Evolutionary conservation across 1,139 yeast species (phyloP).

Genomic region (Pichia sp.): DNA sequence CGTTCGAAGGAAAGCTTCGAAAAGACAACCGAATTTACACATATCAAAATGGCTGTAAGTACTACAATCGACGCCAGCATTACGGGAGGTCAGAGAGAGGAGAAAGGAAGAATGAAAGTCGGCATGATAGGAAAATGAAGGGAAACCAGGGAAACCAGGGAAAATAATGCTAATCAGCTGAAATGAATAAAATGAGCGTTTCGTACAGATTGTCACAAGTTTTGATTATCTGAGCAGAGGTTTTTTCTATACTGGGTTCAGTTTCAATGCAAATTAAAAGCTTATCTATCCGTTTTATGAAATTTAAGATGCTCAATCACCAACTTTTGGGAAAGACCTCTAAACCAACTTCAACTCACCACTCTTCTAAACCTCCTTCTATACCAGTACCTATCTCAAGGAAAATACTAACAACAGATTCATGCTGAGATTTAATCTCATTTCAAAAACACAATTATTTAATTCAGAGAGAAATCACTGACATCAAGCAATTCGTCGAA

Average conservation of each 20-base stretch:
- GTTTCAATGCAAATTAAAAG: too few species aligned
- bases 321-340: too few species aligned
- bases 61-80: not conserved
- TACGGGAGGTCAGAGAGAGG: not conserved
- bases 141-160: not conserved
- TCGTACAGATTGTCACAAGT: too few species aligned
- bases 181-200: too few species aligned
- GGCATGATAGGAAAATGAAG: too few species aligned
- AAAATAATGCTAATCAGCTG: not conserved
- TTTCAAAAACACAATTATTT: not conserved
- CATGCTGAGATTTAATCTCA: not conserved
- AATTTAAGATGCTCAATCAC: too few species aligned
- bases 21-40: constrained; percentile 16
- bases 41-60: constrained; percentile 32
- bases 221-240: too few species aligned
- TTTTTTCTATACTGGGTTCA: too few species aligned
- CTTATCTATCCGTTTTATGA: too few species aligned
- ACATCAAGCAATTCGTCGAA: constrained; percentile 96
- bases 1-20: not conserved
- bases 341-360: too few species aligned
- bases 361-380: not conserved
- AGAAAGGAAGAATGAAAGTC: too few species aligned
- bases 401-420: constrained; percentile 19
- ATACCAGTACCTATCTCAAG: not conserved
- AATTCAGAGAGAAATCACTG: constrained; percentile 68